Evolutionary conservation across 2,329 filamentous ascomycete species (phyloP), one percentile per base, ranked within the genome.

Genomic region (Dothistroma pini): DNA sequence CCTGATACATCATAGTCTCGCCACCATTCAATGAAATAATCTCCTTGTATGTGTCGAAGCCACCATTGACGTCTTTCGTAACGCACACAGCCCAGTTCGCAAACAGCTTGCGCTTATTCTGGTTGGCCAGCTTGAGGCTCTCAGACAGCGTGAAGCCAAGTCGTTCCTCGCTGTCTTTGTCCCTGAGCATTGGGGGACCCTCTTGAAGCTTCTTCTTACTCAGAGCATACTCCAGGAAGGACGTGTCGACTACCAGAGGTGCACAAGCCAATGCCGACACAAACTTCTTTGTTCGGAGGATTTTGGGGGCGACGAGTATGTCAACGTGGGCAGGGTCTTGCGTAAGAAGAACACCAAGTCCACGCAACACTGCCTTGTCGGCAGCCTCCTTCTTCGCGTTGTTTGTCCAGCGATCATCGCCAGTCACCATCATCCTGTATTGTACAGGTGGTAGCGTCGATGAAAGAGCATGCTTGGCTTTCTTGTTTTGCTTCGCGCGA

Each of bases 271-370:
- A 79, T 12, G 92, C 91, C 63, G 88, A 89, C 54, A 97, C 87
- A 72, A 99, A 99, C 72, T 99, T 99, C 73, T 91, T 87, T 0
- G 95, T 99, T 41, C 95, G 89, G 35, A 97, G 85, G 63, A 97
- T 86, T 48, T 86, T 84, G 0, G 93, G 95, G 3, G 93, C 93
- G 35, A 91, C 92, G 11, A 99, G 84, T 73, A 96, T 90, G 69
- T 93, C 90, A 73, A 91, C 95, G 50, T 85, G 83, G 53, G 85
- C 84, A 29, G 86, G 86, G 71, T 96, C 90, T 68, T 88, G 83
- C 4, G 91, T 89, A 22, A 97, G 85, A 22, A 96, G 85, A 67
- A 99, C 90, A 8, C 95, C 95, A 38, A 97, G 79, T 51, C 89
- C 86, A 62, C 93, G 89, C 58, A 99, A 82, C 77, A 89, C 89